Evolutionary conservation across 805 yeast species (phyloP).

Genomic region (Wickerhamomyces tratensis): DNA sequence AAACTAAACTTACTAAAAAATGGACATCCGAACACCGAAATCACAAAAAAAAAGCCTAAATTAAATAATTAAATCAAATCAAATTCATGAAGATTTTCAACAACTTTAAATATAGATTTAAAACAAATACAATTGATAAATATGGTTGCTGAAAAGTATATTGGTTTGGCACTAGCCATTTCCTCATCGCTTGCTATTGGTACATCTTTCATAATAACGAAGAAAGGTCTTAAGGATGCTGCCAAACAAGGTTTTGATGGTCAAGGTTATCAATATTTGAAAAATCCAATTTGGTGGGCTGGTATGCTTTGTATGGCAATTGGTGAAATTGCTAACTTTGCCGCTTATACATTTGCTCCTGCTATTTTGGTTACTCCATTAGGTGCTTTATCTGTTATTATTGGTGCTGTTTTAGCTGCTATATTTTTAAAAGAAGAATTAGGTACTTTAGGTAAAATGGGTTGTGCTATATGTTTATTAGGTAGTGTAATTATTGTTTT

Average conservation of each 20-base stretch:
- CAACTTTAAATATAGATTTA: not conserved
- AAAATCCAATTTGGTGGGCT: conserved; percentile 90
- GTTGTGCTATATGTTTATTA: conserved; percentile 82
- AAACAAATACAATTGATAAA: not conserved
- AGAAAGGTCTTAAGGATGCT: conserved; percentile 73
- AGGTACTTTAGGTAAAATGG: conserved; percentile 83
- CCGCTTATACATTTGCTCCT: conserved; percentile 93
- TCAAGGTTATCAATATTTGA: conserved; percentile 69
- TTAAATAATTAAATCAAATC: too few species aligned
- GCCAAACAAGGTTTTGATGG: conserved; percentile 55
- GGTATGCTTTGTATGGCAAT: conserved; percentile 87
- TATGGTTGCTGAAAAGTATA: conserved; percentile 67
- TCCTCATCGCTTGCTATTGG: conserved; percentile 86
- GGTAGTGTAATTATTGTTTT: conserved; percentile 83
- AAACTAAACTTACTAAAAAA: too few species aligned
- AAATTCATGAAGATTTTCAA: too few species aligned
- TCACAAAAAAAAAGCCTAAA: too few species aligned
- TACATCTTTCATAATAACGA: conserved; percentile 80
- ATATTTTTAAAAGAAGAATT: conserved; percentile 77
- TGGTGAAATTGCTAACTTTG: conserved; percentile 88
- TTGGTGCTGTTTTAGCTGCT: conserved; percentile 87
- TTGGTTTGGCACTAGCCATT: conserved; percentile 82
- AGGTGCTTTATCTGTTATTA: conserved; percentile 84
- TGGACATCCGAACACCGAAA: not conserved
- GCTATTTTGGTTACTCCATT: conserved; percentile 87